phyloP scores from a whole-genome alignment of 345 rosid genomes.

The Orychophragmus violaceus region DNA sequence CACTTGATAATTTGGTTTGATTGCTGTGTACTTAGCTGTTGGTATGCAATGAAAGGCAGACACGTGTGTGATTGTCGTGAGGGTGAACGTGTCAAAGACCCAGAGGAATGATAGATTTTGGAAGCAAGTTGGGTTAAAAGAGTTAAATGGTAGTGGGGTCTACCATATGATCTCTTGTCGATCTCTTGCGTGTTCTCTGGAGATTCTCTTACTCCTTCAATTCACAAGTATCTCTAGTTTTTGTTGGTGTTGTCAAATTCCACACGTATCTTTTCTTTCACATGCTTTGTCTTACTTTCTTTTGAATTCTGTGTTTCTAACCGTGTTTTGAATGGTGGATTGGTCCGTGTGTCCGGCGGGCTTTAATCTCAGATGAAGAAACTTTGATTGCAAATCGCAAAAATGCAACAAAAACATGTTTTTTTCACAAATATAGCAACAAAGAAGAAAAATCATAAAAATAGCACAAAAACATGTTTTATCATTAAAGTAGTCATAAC shows the following conservation, averaged over 20 bases:
- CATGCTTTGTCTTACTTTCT: not conserved
- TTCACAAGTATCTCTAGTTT: not conserved
- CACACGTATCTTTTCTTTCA: slow-evolving; percentile 18
- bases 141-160: slow-evolving; percentile 3
- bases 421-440: too few species aligned
- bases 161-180: slow-evolving; percentile 10
- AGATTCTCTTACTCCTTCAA: slow-evolving; percentile 15
- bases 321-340: not conserved
- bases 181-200: slow-evolving; percentile 19
- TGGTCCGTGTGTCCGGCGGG: not conserved
- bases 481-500: too few species aligned
- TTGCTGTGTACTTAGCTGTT: not conserved
- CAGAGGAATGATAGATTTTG: not conserved
- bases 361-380: not conserved
- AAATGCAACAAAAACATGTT: too few species aligned
- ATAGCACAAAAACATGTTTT: too few species aligned
- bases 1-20: not conserved
- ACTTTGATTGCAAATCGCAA: not conserved
- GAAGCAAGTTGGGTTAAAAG: slow-evolving; percentile 7
- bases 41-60: not conserved
- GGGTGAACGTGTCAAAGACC: slow-evolving; percentile 6
- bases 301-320: not conserved
- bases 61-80: not conserved
- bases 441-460: too few species aligned
- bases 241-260: not conserved